A percentile compares a stretch with the other conserved stretches of the same genome.
Conservation (phyloP, 1,139 yeast species). For the Magnusiomyces suaveolens region DNA sequence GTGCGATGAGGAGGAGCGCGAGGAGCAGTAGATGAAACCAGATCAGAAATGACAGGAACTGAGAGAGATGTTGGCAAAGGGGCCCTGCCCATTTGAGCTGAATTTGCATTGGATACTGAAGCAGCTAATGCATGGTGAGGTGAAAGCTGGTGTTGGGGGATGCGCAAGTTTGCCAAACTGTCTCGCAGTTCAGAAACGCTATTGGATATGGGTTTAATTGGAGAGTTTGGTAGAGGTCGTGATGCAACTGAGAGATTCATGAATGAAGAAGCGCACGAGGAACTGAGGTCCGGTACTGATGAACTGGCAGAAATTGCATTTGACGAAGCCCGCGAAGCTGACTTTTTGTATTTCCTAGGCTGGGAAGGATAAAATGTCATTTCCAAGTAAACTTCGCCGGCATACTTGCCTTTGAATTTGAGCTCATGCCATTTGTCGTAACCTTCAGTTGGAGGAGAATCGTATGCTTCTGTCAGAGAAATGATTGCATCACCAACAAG, state of each 20-base stretch:
- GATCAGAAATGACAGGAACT: not conserved
- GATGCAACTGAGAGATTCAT: not conserved
- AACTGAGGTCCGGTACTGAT: not conserved
- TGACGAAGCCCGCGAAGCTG: not conserved
- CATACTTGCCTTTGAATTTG: conserved; percentile 57
- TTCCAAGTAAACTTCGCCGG: conserved; percentile 83
- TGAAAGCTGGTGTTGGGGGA: not conserved
- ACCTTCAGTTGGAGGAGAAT: conserved; percentile 56
- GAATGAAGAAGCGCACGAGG: not conserved
- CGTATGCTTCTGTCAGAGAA: conserved; percentile 62
- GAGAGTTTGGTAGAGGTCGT: not conserved
- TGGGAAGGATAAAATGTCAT: conserved; percentile 72
- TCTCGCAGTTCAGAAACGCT: not conserved
- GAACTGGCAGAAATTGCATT: not conserved
- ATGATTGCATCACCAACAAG: conserved; percentile 76
- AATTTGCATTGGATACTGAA: not conserved
- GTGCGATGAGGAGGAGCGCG: conserved; percentile 1
- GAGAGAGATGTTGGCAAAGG: not conserved
- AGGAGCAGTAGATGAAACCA: not conserved
- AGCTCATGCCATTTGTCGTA: conserved; percentile 81
- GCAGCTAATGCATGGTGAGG: not conserved
- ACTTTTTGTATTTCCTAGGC: conserved; percentile 20
- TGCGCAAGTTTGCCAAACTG: not conserved
- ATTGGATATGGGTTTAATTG: not conserved
- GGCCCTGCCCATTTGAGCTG: not conserved